Conservation (phyloP, 1,284 basidiomycete species). For the Leccinum variabile region DNA sequence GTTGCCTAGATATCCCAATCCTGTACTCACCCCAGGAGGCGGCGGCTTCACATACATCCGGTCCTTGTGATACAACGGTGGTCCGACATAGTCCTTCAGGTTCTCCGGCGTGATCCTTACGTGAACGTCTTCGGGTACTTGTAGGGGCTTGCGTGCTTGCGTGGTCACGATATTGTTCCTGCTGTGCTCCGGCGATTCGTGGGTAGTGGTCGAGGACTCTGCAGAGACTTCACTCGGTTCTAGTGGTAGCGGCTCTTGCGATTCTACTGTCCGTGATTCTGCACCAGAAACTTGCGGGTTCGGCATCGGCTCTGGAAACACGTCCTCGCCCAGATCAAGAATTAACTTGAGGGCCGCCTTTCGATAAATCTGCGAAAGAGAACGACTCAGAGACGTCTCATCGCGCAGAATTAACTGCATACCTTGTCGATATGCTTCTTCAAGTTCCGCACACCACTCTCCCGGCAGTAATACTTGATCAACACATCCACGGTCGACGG, state of each 20-base stretch:
- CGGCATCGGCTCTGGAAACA: slow-evolving; percentile 69
- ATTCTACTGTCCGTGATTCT: slow-evolving; percentile 38
- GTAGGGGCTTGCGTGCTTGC: slow-evolving; percentile 75
- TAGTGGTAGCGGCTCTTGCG: slow-evolving; percentile 40
- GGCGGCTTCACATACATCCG: slow-evolving; percentile 82
- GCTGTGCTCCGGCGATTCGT: slow-evolving; percentile 30
- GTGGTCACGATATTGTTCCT: slow-evolving; percentile 67
- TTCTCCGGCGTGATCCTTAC: slow-evolving; percentile 85
- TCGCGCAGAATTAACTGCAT: slow-evolving; percentile 1
- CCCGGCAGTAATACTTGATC: slow-evolving; percentile 96
- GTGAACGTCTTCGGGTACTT: slow-evolving; percentile 78
- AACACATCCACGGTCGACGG: slow-evolving; percentile 83
- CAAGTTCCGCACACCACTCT: slow-evolving; percentile 92
- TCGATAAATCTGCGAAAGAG: slow-evolving; percentile 78
- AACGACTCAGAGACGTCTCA: neutral
- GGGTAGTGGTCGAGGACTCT: slow-evolving; percentile 15
- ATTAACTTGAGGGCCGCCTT: slow-evolving; percentile 96
- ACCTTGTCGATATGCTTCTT: slow-evolving; percentile 98
- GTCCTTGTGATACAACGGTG: slow-evolving; percentile 94
- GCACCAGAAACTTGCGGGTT: slow-evolving; percentile 21
- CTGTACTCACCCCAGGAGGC: slow-evolving; percentile 92
- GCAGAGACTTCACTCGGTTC: slow-evolving; percentile 30
- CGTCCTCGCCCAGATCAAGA: slow-evolving; percentile 86
- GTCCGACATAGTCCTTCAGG: slow-evolving; percentile 95
- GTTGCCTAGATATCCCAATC: slow-evolving; percentile 94